These are phyloP conservation scores for Pleurotus citrinopileatus DNA, from an alignment of 768 basidiomycete species.

Conservation along the genomic window DNA sequence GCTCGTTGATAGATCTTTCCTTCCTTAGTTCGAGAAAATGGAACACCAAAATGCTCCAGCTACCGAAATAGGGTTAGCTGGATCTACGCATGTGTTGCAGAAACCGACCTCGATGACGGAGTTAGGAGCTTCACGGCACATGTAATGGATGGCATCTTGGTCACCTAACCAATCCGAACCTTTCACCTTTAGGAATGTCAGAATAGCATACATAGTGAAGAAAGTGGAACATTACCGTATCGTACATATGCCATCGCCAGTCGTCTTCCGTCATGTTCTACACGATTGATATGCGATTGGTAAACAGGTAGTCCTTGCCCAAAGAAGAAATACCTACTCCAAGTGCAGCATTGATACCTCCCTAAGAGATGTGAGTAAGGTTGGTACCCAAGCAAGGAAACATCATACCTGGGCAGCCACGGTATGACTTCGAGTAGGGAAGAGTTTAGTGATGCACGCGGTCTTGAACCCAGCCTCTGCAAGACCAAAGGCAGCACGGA, in stretches of 20 bases:
- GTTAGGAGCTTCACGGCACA: constrained; percentile 96
- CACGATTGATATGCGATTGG: neutral
- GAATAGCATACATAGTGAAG: neutral
- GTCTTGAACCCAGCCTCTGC: constrained; percentile 99
- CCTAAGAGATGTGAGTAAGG: constrained; percentile 41
- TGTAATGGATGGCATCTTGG: constrained; percentile 99
- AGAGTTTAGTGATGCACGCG: constrained; percentile 98
- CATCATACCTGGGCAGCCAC: constrained; percentile 88
- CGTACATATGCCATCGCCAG: constrained; percentile 99
- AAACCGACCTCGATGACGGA: constrained; percentile 82
- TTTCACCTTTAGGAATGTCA: constrained; percentile 70
- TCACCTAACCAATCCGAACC: constrained; percentile 99
- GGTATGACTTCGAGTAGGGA: constrained; percentile 98
- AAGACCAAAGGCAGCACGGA: constrained; percentile 96
- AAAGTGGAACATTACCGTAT: constrained; percentile 60
- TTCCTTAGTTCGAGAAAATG: constrained; percentile 97
- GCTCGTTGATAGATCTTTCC: constrained; percentile 99
- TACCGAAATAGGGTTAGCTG: constrained; percentile 27
- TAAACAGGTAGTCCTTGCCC: constrained; percentile 8
- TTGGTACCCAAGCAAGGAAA: neutral
- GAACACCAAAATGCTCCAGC: constrained; percentile 98
- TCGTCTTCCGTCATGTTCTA: constrained; percentile 99
- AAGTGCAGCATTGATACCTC: constrained; percentile 97
- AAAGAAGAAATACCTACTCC: constrained; percentile 54
- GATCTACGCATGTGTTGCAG: neutral